Base-by-base conservation (phyloP, 305 asterid species). In the Rubia tinctorum region DNA sequence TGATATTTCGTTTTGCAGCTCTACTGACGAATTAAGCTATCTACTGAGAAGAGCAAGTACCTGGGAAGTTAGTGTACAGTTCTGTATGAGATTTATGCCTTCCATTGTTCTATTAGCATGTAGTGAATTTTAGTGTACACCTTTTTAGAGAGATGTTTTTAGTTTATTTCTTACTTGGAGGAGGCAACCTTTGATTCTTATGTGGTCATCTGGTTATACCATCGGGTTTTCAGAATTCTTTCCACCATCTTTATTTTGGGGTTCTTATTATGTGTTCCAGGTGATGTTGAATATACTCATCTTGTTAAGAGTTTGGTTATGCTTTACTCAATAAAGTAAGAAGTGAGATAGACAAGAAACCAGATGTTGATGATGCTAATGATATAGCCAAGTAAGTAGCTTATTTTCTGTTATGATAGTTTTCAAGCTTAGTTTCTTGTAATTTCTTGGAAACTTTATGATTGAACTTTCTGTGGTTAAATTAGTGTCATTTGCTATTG, bases 241-340 rank as follows among this genome's bases (percentile, higher is more conserved):
- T 63, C 39, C 71, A 44, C 70, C 27, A 66, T 67, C n/a, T 73
- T 72, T 71, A 53, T 79, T 77, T 73, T 77, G 49, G n/a, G 74
- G 61, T 80, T 55, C 9, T 55, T 82, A 64, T 84, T 75, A 45
- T 82, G 76, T 71, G 71, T 74, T 76, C 77, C 85, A 94, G 99
- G 99, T 85, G 99, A 94, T 84, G 98, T 94, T 75, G 98, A 95
- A 84, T 98, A 95, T 86, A 95, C 99, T 1, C 98, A 92, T 85
- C 87, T 95, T 86, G 98, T 95, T 64, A 95, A 95, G 83, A 98
- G 99, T 78, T 78, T 95, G 89, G 99, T 80, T 95, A 84, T 74
- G 99, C 99, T 66, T 90, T 95, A 79, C 98, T 95, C 77, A 76
- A 95, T 83, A 91, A 95, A 87, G 90, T 95, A 73, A 84, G 98